These are phyloP conservation scores for Daldinia vernicosa DNA, from an alignment of 495 filamentous ascomycete species.

Conservation along the genomic window DNA sequence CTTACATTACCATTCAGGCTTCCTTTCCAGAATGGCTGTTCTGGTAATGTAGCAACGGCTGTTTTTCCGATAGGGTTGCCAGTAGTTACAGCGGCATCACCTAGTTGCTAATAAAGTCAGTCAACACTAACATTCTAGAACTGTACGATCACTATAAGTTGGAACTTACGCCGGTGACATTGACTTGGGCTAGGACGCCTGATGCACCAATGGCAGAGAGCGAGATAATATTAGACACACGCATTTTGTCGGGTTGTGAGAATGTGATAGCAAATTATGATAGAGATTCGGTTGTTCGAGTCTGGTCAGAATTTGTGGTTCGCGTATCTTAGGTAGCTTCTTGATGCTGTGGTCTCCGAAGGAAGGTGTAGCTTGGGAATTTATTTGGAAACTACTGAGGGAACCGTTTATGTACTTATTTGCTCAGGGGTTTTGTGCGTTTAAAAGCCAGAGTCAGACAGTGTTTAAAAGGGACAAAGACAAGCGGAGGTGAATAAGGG, in stretches of 20 bases:
- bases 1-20: constrained; percentile 64
- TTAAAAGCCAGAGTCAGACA: not conserved
- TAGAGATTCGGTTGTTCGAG: constrained; percentile 10
- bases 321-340: constrained; percentile 9
- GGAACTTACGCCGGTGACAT: constrained; percentile 47
- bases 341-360: constrained; percentile 11
- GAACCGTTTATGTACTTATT: constrained; percentile 18
- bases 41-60: constrained; percentile 69
- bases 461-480: constrained; percentile 27
- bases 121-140: constrained; percentile 24
- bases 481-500: not conserved
- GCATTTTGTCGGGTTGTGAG: constrained; percentile 49
- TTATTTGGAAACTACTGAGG: constrained; percentile 10
- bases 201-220: constrained; percentile 52
- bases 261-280: not conserved
- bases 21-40: constrained; percentile 56
- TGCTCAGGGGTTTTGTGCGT: constrained; percentile 4
- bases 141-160: constrained; percentile 11
- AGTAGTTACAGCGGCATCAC: constrained; percentile 64
- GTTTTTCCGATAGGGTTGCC: constrained; percentile 69
- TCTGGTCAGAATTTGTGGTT: not conserved
- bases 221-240: constrained; percentile 48
- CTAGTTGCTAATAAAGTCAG: constrained; percentile 49
- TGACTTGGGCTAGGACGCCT: constrained; percentile 52
- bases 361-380: constrained; percentile 2